These are phyloP conservation scores for Ampelomyces quisqualis DNA, from an alignment of 2,329 filamentous ascomycete species.

Conservation along the genomic window DNA sequence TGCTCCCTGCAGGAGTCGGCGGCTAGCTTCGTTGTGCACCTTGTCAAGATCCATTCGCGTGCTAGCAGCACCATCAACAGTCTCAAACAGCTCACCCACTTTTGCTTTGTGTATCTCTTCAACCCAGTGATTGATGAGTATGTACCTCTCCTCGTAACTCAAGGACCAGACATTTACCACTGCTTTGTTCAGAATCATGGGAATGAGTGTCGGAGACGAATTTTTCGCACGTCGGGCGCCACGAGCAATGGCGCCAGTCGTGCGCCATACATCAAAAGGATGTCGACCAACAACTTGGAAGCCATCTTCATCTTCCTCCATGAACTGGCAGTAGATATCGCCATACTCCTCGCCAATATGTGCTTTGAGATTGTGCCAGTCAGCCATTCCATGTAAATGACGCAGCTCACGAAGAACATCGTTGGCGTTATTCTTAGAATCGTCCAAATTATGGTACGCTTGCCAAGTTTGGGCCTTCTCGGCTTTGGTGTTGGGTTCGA, in stretches of 20 bases:
- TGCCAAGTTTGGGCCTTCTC: slow-evolving; percentile 15
- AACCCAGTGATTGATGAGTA: slow-evolving; percentile 17
- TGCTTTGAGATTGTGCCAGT: slow-evolving; percentile 20
- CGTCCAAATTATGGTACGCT: slow-evolving; percentile 17
- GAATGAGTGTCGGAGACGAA: background rate
- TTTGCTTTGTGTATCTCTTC: slow-evolving; percentile 13
- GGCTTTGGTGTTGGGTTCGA: slow-evolving; percentile 20
- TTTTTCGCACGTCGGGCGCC: too few relatives aligned
- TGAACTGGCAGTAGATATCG: slow-evolving; percentile 23
- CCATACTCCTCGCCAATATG: slow-evolving; percentile 17
- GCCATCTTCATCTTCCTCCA: slow-evolving; percentile 13
- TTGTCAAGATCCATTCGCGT: slow-evolving; percentile 15
- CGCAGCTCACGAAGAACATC: slow-evolving; percentile 11
- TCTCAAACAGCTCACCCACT: slow-evolving; percentile 16
- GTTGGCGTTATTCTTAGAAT: slow-evolving; percentile 6
- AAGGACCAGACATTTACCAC: slow-evolving; percentile 12
- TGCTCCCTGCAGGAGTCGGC: slow-evolving; percentile 45
- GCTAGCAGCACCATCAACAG: slow-evolving; percentile 7
- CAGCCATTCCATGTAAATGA: slow-evolving; percentile 5
- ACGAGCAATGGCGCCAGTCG: background rate
- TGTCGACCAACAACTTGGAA: slow-evolving; percentile 22
- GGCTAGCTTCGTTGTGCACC: slow-evolving; percentile 43
- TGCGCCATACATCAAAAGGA: slow-evolving; percentile 27
- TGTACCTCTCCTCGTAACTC: slow-evolving; percentile 10
- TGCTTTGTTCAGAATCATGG: slow-evolving; percentile 13